phyloP scores from a whole-genome alignment of 129 eudicot species.

The Sambucus nigra region DNA sequence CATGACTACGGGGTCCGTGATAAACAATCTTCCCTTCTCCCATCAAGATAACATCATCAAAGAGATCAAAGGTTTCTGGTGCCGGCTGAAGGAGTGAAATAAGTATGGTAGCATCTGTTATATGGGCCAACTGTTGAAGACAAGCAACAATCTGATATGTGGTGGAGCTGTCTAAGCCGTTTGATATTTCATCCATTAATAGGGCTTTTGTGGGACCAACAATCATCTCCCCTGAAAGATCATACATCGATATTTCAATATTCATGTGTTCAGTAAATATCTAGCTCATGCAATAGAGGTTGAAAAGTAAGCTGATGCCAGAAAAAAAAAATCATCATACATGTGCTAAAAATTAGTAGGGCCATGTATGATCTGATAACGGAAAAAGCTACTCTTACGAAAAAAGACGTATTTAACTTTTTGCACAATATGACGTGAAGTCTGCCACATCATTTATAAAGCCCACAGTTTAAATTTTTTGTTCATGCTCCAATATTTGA shows the following conservation, averaged over 20 bases:
- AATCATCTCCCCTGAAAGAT: constrained; percentile 68
- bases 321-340: too few relatives aligned
- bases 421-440: too few relatives aligned
- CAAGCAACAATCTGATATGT: constrained; percentile 72
- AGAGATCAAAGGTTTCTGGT: constrained; percentile 78
- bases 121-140: constrained; percentile 72
- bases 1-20: constrained; percentile 53
- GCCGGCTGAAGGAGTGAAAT: constrained; percentile 92
- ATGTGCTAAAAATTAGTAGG: too few relatives aligned
- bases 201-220: constrained; percentile 79
- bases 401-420: too few relatives aligned
- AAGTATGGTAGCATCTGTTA: constrained; percentile 62
- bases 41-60: constrained; percentile 79
- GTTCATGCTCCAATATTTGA: too few relatives aligned
- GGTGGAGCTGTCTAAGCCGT: constrained; percentile 89
- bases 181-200: constrained; percentile 88
- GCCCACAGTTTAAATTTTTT: too few relatives aligned
- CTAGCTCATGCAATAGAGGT: background rate
- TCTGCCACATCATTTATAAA: too few relatives aligned
- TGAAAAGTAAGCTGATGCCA: background rate
- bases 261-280: background rate
- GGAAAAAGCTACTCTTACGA: too few relatives aligned
- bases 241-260: background rate
- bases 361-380: too few relatives aligned
- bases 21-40: constrained; percentile 76